phyloP scores from a whole-genome alignment of 148 eudicot species.

The Rhododendron kiyosumense region DNA sequence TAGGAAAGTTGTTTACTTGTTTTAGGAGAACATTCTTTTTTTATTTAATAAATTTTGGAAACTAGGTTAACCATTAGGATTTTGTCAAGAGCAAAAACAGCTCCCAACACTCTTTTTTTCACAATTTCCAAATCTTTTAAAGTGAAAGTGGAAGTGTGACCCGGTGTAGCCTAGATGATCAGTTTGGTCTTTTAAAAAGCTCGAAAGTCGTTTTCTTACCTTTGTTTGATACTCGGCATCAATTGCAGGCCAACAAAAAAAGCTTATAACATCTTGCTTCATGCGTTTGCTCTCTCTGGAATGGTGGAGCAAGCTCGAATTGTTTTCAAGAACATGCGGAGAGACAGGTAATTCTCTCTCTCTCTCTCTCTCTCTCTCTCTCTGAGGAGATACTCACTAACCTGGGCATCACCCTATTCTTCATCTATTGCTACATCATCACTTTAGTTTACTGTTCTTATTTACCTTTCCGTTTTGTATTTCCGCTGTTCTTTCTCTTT shows the following conservation, averaged over 20 bases:
- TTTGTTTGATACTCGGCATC: neutral
- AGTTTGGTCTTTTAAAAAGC: neutral
- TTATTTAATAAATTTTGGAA: neutral
- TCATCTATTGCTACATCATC: neutral
- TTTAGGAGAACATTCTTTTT: neutral
- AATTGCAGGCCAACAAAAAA: constrained; percentile 81
- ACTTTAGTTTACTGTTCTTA: neutral
- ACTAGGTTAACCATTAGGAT: neutral
- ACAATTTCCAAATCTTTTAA: neutral
- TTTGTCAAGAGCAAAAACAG: neutral
- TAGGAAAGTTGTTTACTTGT: neutral
- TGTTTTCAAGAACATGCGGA: constrained; percentile 93
- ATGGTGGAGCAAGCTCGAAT: constrained; percentile 90
- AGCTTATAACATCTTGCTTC: constrained; percentile 92
- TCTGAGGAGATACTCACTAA: neutral
- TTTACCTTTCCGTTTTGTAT: neutral
- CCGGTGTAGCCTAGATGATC: neutral
- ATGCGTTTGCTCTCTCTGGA: constrained; percentile 93
- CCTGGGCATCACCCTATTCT: neutral
- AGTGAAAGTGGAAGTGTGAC: neutral
- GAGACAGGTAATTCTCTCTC: constrained; percentile 62
- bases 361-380: neutral
- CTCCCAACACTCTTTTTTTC: neutral
- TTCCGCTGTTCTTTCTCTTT: neutral
- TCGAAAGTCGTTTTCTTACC: neutral